Percentiles rank a stretch among this genome's conserved stretches.
Conservation (phyloP, 345 rosid species). For the Crucihimalaya himalaica region DNA sequence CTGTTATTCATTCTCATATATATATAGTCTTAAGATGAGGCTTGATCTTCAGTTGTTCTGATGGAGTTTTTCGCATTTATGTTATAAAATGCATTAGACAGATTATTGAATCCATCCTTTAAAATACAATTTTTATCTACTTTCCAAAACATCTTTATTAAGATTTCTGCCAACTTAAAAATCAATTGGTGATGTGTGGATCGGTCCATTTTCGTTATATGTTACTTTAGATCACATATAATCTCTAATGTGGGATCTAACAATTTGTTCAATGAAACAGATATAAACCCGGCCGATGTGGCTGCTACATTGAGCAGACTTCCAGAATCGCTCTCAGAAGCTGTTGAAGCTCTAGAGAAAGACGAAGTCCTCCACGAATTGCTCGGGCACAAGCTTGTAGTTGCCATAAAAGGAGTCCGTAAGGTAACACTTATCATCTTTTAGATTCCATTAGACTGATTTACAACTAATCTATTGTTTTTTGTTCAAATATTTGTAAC, state of each 20-base stretch:
- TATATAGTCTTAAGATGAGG: background rate
- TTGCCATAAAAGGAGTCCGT: constrained; percentile 75
- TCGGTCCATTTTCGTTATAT: background rate
- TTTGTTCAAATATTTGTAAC: constrained; percentile 15
- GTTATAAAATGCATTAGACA: background rate
- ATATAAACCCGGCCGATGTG: constrained; percentile 60
- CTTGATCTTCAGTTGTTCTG: background rate
- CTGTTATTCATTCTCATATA: background rate
- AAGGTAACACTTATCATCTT: constrained; percentile 53
- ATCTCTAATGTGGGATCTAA: background rate
- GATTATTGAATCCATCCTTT: background rate
- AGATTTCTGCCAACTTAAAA: too few relatives aligned
- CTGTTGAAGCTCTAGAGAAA: constrained; percentile 67
- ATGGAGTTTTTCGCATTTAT: background rate
- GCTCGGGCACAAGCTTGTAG: constrained; percentile 73
- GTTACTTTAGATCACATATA: background rate
- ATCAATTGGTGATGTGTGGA: background rate
- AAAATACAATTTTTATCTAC: background rate
- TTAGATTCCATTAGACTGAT: background rate
- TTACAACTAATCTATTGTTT: background rate
- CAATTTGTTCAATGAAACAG: constrained; percentile 40
- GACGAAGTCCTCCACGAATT: constrained; percentile 57
- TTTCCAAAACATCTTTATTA: background rate
- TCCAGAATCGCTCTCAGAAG: constrained; percentile 71
- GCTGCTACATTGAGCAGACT: constrained; percentile 59